Conservation (phyloP, 352 stramenopile genomes). For the Globisporangium megalacanthum region DNA sequence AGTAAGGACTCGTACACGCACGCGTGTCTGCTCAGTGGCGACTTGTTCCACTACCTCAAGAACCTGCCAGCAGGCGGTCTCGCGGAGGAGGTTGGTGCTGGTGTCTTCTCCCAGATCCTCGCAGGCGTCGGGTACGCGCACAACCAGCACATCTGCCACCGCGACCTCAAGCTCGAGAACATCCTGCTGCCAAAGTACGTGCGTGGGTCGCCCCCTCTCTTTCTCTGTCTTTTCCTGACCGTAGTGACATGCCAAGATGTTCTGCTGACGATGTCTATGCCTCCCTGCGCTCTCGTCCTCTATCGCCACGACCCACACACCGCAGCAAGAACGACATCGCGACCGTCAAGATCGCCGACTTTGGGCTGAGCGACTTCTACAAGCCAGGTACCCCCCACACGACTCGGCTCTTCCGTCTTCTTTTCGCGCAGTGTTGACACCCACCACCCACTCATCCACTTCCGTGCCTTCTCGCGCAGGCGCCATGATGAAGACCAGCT, state of each 20-base stretch:
- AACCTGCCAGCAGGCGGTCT: conserved; percentile 38
- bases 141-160: conserved; percentile 88
- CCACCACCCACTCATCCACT: too few relatives aligned
- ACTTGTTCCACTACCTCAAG: conserved; percentile 85
- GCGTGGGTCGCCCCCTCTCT: neutral
- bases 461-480: conserved; percentile 16
- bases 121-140: conserved; percentile 78
- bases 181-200: conserved; percentile 74
- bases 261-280: neutral
- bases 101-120: conserved; percentile 74
- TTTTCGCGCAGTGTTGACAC: neutral
- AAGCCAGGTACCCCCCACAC: conserved; percentile 37
- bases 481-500: conserved; percentile 85
- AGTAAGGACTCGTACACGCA: neutral
- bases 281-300: neutral
- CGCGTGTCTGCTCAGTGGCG: conserved; percentile 30
- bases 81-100: conserved; percentile 54
- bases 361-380: conserved; percentile 85
- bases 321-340: conserved; percentile 77
- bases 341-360: conserved; percentile 85
- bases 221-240: neutral
- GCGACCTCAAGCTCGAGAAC: conserved; percentile 87
- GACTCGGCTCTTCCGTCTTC: neutral
- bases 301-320: neutral
- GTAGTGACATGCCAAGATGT: neutral